These are phyloP conservation scores for Aspergillus sp. DNA, from an alignment of 2,329 filamentous ascomycete species.

Conservation along the genomic window DNA sequence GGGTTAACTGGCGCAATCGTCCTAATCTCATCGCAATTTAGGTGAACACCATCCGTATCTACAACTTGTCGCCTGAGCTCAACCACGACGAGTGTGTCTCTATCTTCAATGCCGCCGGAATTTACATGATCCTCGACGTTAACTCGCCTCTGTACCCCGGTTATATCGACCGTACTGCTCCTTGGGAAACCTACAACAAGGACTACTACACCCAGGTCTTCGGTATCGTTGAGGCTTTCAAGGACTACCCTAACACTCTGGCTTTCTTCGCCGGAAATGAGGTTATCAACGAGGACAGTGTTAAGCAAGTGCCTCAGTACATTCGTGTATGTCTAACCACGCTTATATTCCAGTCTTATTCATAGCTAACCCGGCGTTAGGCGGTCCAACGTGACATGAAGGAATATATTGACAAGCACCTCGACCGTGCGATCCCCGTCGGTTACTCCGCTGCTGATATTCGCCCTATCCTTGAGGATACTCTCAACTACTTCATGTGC, in stretches of 20 bases:
- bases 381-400: slow-evolving; percentile 68
- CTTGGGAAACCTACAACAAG: slow-evolving; percentile 55
- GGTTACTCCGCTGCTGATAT: slow-evolving; percentile 69
- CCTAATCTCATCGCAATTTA: slow-evolving; percentile 17
- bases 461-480: slow-evolving; percentile 59
- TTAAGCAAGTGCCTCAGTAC: slow-evolving; percentile 56
- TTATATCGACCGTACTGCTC: slow-evolving; percentile 56
- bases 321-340: slow-evolving; percentile 46
- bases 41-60: slow-evolving; percentile 65
- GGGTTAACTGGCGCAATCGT: no score
- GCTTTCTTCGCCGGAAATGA: slow-evolving; percentile 70
- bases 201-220: slow-evolving; percentile 61
- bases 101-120: slow-evolving; percentile 66
- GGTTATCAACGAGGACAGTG: slow-evolving; percentile 63
- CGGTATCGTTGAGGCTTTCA: slow-evolving; percentile 65
- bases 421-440: slow-evolving; percentile 60
- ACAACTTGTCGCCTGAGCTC: slow-evolving; percentile 60
- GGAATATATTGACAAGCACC: slow-evolving; percentile 63
- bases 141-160: slow-evolving; percentile 60
- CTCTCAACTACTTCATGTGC: slow-evolving; percentile 63
- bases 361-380: slow-evolving; percentile 16
- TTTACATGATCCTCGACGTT: slow-evolving; percentile 67
- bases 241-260: slow-evolving; percentile 63
- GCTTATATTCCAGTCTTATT: neutral
- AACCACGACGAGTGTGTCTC: slow-evolving; percentile 63